These are phyloP conservation scores for Malassezia restricta DNA, from an alignment of 1,284 basidiomycete genomes.

Conservation along the genomic window DNA sequence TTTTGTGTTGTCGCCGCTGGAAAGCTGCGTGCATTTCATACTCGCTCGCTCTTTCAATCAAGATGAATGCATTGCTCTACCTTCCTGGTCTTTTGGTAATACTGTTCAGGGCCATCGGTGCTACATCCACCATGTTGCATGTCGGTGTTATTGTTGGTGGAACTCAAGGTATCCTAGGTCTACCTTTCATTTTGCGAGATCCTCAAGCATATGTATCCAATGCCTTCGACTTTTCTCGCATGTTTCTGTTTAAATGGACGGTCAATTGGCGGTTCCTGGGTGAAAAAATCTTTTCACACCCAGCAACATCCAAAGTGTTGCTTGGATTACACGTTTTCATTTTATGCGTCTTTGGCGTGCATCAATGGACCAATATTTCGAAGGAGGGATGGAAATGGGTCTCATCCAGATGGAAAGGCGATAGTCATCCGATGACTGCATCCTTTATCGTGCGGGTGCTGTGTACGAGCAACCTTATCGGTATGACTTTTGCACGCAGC, in stretches of 20 bases:
- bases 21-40: constrained; percentile 58
- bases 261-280: constrained; percentile 88
- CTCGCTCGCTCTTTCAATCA: constrained; percentile 80
- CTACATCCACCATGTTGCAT: constrained; percentile 35
- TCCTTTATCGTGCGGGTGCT: constrained; percentile 54
- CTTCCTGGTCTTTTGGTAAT: constrained; percentile 64
- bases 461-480: constrained; percentile 83
- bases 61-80: constrained; percentile 93
- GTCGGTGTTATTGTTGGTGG: constrained; percentile 6
- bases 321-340: constrained; percentile 57
- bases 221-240: constrained; percentile 76
- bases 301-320: constrained; percentile 56
- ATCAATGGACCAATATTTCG: constrained; percentile 57
- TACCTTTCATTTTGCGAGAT: constrained; percentile 60
- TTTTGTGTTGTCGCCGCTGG: constrained; percentile 54
- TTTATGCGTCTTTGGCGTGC: constrained; percentile 58
- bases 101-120: constrained; percentile 53
- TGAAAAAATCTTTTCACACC: constrained; percentile 62
- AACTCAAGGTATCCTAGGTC: constrained; percentile 57
- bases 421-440: background rate
- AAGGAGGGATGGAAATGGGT: constrained; percentile 55
- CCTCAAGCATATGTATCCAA: constrained; percentile 58
- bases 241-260: constrained; percentile 91
- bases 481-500: constrained; percentile 82
- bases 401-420: constrained; percentile 49